phyloP scores from a whole-genome alignment of 495 filamentous ascomycete species.

The Halenospora varia region DNA sequence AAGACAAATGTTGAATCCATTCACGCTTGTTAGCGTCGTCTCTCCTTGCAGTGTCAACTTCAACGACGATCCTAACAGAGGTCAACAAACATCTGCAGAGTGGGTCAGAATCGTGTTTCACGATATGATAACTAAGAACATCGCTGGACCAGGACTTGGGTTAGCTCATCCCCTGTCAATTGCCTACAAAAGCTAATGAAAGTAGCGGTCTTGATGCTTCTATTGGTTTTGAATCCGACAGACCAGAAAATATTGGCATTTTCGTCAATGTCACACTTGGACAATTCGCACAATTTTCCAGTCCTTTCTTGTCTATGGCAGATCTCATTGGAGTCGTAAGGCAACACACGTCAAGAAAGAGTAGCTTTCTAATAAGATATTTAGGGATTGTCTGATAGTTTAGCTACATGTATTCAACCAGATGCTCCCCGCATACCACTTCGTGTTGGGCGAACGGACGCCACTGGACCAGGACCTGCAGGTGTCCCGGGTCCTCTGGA shows the following conservation, averaged over 20 bases:
- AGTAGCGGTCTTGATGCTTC: slow-evolving; percentile 31
- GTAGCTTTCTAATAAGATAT: background rate
- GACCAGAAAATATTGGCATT: slow-evolving; percentile 31
- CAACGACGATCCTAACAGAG: slow-evolving; percentile 5
- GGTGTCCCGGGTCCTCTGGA: slow-evolving; percentile 37
- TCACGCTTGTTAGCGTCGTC: slow-evolving; percentile 7
- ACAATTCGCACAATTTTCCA: slow-evolving; percentile 30
- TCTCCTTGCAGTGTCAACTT: slow-evolving; percentile 10
- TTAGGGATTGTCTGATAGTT: slow-evolving; percentile 26
- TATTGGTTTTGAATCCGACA: slow-evolving; percentile 29
- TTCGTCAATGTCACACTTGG: slow-evolving; percentile 34
- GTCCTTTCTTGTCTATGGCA: slow-evolving; percentile 27
- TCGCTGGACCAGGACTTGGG: slow-evolving; percentile 24
- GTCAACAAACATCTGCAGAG: slow-evolving; percentile 34
- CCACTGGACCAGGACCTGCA: slow-evolving; percentile 33
- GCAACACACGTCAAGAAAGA: background rate
- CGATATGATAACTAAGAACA: slow-evolving; percentile 29
- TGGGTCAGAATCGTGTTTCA: slow-evolving; percentile 43
- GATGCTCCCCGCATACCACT: slow-evolving; percentile 29
- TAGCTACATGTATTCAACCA: slow-evolving; percentile 28
- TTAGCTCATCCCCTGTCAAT: background rate
- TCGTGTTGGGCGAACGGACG: slow-evolving; percentile 38
- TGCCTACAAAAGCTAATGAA: background rate
- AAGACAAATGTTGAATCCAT: slow-evolving; percentile 10
- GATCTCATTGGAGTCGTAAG: slow-evolving; percentile 32